Evolutionary conservation across 2,329 filamentous ascomycete species (phyloP), one percentile per base, ranked within the genome.

Genomic region (Aotearoamyces nothofagi): DNA sequence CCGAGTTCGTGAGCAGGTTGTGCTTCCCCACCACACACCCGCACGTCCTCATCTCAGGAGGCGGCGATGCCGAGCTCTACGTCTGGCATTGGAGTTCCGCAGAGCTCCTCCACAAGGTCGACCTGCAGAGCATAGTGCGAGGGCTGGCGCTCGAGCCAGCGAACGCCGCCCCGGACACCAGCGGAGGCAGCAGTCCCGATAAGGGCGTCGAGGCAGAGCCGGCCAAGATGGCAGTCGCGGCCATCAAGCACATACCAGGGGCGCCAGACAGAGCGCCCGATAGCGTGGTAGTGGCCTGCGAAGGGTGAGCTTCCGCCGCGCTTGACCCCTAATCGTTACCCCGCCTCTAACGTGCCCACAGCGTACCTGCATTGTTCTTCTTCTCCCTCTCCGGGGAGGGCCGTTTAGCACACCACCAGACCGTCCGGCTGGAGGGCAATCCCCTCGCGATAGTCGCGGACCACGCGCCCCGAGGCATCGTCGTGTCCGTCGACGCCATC

Each of bases 1-100:
- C 64, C 29, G 70, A 86, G 20, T 96, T 96, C 50, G 63, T 98
- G 39, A 83, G 66, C 55, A 73, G 70, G 33, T 57, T 98, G 24
- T 78, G 75, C 43, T 56, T 87, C 11, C 72, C 75, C 1, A 47
- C 49, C 0, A 55, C 53, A 29, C 54, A 60, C 14, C 61, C 62
- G 3, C 62, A 72, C n/a, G 41, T 78, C 1, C 63, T 98, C 16
- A 56, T 96, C 17, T 92, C 84, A 5, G 90, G 82, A 7, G 87
- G 87, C 27, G 90, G 26, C 11, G 24, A 15, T 5, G 24, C 7
- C 15, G 3, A 26, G 24, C 7, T 26, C 15, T 26, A 26, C 15
- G 24, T 26, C 12, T 26, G 12, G 24, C 5, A 15, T 15, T 26
- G 24, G 3, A 5, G 5, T 15, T 16, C 27, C 14, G 42, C 40